Base-by-base conservation (phyloP, 257 asterid species). In the Jasminum sambac region DNA sequence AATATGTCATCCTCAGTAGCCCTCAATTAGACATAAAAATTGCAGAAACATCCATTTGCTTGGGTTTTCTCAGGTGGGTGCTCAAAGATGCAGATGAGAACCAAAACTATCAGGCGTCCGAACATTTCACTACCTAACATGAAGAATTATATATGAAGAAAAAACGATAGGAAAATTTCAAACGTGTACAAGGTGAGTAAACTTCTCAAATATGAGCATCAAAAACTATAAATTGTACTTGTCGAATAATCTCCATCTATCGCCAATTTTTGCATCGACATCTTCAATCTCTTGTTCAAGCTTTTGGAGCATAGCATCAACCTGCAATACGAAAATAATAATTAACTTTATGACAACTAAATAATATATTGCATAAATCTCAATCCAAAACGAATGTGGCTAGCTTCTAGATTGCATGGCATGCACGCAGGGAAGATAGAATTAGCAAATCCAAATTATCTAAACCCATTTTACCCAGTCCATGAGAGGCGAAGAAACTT, bases 241-340 rank as follows among this genome's bases (percentile, higher is more conserved):
- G 72, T 91, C 97, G 65, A 95, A 97, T 81, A 95, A 75, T 67
- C 96, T 85, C 98, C 97, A 95, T 63, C 85, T 83, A 52, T 95
- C 88, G 24, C 98, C 99, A 78, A 95, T 95, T 81, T 88, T 87
- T 6, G 91, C 94, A 85, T 95, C 98, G 68, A 95, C 99, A 8
- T 88, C 94, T 81, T 95, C 98, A 63, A 95, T 95, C 76, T 95
- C 97, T 83, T 91, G 90, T 79, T 95, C 99, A 78, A 95, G 96
- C 77, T 90, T 95, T 43, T 95, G 97, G 64, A 95, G 96, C 98
- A 95, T 95, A 63, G 88, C 89, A 82, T 91, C 99, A 79, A 95
- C 98, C 98, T 95, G 26, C 68, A 68, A 78, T 58, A 46, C 61
- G 72, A 67, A 74, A 72, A 73, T 34, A 61, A 68, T 72, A 74